Conservation (phyloP, 768 basidiomycete species). For the Tulasnella sp. region DNA sequence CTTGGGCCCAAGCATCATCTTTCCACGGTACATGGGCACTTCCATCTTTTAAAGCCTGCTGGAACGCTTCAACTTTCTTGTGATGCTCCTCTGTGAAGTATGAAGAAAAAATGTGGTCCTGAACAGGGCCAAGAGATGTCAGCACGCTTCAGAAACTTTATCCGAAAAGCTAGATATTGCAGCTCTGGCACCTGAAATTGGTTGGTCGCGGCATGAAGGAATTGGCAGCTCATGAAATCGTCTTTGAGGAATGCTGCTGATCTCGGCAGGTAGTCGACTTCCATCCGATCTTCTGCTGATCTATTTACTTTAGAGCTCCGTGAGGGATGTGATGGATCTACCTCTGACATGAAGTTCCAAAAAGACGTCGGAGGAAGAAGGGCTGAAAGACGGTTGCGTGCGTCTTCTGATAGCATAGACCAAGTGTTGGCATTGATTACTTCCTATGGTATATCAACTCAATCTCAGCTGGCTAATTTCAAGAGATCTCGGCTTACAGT, state of each 20-base stretch:
- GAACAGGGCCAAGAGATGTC: conserved; percentile 18
- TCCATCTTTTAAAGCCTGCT: conserved; percentile 35
- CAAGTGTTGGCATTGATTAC: conserved; percentile 38
- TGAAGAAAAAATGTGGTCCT: conserved; percentile 46
- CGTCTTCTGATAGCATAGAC: conserved; percentile 36
- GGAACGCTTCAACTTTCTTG: conserved; percentile 34
- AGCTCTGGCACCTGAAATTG: conserved; percentile 31
- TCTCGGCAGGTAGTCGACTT: conserved; percentile 17
- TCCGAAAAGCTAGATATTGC: not conserved
- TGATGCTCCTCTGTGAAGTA: conserved; percentile 39
- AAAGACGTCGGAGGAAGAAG: conserved; percentile 42
- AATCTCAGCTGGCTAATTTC: not conserved
- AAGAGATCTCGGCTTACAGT: not conserved
- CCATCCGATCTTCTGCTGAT: conserved; percentile 19
- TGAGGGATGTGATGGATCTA: conserved; percentile 34
- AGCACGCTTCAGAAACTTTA: not conserved
- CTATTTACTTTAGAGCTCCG: not conserved
- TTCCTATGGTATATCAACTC: conserved; percentile 26
- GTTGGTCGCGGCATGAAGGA: conserved; percentile 42
- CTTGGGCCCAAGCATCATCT: conserved; percentile 47
- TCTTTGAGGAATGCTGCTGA: conserved; percentile 24
- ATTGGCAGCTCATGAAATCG: conserved; percentile 38
- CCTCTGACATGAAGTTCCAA: conserved; percentile 24
- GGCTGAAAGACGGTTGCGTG: conserved; percentile 28
- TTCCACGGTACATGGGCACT: conserved; percentile 48